These are phyloP conservation scores for Penicillium canariense DNA, from an alignment of 495 filamentous ascomycete species.

Conservation along the genomic window DNA sequence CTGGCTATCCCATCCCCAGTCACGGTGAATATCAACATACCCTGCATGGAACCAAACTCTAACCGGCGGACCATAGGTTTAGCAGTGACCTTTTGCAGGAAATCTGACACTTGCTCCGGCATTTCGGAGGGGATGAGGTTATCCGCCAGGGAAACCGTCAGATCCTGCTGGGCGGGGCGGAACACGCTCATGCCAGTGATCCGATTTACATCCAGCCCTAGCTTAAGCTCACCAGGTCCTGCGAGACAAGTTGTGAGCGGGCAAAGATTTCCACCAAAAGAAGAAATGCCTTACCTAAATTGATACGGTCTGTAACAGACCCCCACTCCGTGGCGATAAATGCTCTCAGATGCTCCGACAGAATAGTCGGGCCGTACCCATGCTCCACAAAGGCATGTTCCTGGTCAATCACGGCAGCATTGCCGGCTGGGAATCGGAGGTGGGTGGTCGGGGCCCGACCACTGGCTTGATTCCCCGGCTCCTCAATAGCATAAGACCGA, in stretches of 20 bases:
- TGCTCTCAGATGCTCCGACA: constrained; percentile 68
- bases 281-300: constrained; percentile 48
- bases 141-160: constrained; percentile 67
- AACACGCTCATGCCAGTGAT: constrained; percentile 60
- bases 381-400: constrained; percentile 39
- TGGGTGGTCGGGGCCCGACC: constrained; percentile 33
- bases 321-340: constrained; percentile 64
- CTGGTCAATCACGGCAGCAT: constrained; percentile 55
- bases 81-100: constrained; percentile 44
- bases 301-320: constrained; percentile 70
- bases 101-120: constrained; percentile 50
- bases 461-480: constrained; percentile 38
- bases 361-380: constrained; percentile 54
- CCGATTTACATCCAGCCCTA: constrained; percentile 58
- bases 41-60: constrained; percentile 40
- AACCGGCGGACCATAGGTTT: constrained; percentile 44
- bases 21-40: constrained; percentile 22
- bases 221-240: constrained; percentile 67
- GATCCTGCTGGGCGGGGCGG: constrained; percentile 62
- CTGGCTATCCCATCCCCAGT: neutral
- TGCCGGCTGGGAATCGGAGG: constrained; percentile 42
- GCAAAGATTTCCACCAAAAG: constrained; percentile 8
- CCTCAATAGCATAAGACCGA: constrained; percentile 60
- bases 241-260: neutral
- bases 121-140: constrained; percentile 57